Base-by-base conservation (phyloP, 202 grass and related monocot species). In the Miscanthus sacchariflorus region DNA sequence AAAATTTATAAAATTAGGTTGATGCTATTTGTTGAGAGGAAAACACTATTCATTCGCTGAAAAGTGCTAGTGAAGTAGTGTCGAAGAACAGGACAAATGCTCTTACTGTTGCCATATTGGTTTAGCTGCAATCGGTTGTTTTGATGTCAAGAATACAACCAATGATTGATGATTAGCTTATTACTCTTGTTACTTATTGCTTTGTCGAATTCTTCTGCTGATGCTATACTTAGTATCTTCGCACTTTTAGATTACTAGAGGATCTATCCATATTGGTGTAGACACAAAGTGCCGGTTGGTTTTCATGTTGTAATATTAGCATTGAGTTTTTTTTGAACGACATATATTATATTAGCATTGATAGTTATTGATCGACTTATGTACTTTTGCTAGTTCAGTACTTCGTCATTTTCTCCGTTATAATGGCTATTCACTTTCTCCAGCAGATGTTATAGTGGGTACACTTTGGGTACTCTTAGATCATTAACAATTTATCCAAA, bases 351-450 rank as follows among this genome's bases (percentile, higher is more conserved):
- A 39, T 35, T 78, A 24, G 12, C 21, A 74, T 56, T 13, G 76
- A 70, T 11, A 39, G 50, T 7, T 78, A 59, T 52, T 72, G 63
- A 39, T 64, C 7, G 76, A 28, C 63, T 49, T 40, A n/a, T 81
- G 56, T 77, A 7, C 9, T 86, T 76, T 69, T 81, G 61, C 25
- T 71, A 23, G 9, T 72, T 44, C 28, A 68, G 30, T 2, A 13
- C 44, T 80, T 74, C 33, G 68, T 74, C 75, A 23, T 14, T 10
- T 67, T 30, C 43, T 56, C 72, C 19, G 68, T 42, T 38, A 81
- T 17, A 45, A 15, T 63, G 65, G 40, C 54, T 58, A 58, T 58
- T 3, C 10, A 13, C n/a, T 64, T 59, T 59, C 56, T 59, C 19
- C 7, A 59, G 58, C 58, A 11, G 27, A 75, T 38, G 68, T 42